phyloP scores from a whole-genome alignment of 1,139 yeast genomes.

The Scheffersomyces segobiensis region DNA sequence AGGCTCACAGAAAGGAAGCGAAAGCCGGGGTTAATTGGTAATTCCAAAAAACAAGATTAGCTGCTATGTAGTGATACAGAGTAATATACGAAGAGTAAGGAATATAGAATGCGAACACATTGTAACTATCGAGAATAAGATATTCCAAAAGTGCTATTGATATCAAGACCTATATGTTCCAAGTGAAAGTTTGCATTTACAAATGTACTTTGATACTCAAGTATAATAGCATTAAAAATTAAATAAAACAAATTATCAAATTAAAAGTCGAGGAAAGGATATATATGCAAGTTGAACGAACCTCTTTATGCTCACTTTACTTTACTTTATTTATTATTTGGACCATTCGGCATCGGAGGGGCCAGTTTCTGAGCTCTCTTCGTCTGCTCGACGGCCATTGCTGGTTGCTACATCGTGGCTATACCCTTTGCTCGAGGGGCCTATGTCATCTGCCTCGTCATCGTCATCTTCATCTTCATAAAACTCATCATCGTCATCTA shows the following conservation, averaged over 20 bases:
- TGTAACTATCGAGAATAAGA: too few species aligned
- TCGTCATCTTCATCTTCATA: conserved; percentile 13
- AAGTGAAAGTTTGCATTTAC: not conserved
- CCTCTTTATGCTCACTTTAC: not conserved
- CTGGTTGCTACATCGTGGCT: not conserved
- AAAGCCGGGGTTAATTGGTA: not conserved
- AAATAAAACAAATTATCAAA: not conserved
- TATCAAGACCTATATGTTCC: not conserved
- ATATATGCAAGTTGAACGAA: not conserved
- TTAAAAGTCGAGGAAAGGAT: not conserved
- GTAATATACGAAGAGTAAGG: not conserved
- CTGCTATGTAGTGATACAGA: too few species aligned
- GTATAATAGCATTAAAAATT: not conserved
- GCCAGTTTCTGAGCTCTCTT: not conserved
- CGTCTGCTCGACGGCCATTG: not conserved
- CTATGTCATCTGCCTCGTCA: conserved; percentile 8
- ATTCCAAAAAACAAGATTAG: not conserved
- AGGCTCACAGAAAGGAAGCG: conserved; percentile 2
- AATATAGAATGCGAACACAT: too few species aligned
- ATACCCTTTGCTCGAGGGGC: not conserved
- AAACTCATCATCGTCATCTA: conserved; percentile 14
- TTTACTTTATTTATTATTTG: not conserved
- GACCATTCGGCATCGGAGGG: conserved; percentile 1
- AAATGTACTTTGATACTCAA: not conserved
- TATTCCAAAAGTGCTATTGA: too few species aligned